These are phyloP conservation scores for Coelastrella sp. DNA, from an alignment of 139 green algal species.

Conservation along the genomic window DNA sequence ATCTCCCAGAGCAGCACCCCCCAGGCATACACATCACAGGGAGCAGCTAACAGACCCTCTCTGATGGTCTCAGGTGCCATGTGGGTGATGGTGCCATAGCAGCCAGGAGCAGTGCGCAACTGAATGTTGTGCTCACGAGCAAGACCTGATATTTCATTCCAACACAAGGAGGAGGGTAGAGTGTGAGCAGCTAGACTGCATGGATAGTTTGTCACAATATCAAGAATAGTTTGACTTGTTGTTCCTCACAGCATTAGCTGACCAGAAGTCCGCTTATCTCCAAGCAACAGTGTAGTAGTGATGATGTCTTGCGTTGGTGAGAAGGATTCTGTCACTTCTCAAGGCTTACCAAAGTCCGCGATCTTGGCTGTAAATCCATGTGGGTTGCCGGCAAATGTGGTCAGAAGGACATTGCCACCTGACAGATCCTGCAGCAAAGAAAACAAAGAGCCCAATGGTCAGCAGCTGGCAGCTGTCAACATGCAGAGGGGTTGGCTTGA, in stretches of 20 bases:
- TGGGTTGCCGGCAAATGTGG: constrained; percentile 10
- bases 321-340: no score
- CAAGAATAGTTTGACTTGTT: no score
- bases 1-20: constrained; percentile 59
- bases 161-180: no score
- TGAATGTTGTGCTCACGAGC: constrained; percentile 22
- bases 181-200: no score
- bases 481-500: no score
- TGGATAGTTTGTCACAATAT: no score
- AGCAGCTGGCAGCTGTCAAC: no score
- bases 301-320: no score
- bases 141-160: constrained; percentile 76
- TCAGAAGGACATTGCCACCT: constrained; percentile 70
- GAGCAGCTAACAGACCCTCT: not conserved
- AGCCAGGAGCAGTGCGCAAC: not conserved
- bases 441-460: not conserved
- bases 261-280: no score
- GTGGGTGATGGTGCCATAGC: constrained; percentile 49
- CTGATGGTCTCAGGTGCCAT: constrained; percentile 43
- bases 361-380: constrained; percentile 67
- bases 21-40: constrained; percentile 41
- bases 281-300: no score
- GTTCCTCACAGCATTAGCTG: no score
- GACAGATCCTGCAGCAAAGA: constrained; percentile 62
- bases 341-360: not conserved